A percentile compares a stretch with the other conserved stretches of the same genome.
Conservation (phyloP, 1,284 basidiomycete species). For the Lignosus rhinocerotis region DNA sequence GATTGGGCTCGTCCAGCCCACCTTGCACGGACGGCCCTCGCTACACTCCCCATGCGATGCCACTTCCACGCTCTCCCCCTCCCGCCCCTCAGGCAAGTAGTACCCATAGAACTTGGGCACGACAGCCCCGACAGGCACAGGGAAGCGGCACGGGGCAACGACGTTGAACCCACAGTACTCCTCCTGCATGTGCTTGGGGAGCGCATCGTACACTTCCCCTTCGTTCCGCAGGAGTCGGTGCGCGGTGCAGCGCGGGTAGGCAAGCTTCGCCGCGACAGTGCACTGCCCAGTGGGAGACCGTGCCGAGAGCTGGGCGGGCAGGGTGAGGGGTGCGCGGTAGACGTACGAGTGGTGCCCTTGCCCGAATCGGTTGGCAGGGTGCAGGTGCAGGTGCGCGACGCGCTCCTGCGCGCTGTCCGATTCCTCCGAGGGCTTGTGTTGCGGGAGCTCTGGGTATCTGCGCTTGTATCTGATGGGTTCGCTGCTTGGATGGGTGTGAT, state of each 20-base stretch:
- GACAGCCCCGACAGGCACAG: conserved; percentile 46
- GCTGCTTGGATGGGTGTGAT: neutral
- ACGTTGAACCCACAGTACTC: conserved; percentile 51
- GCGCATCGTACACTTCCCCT: conserved; percentile 43
- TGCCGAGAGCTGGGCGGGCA: conserved; percentile 33
- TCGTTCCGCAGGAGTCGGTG: conserved; percentile 38
- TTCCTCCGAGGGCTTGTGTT: neutral
- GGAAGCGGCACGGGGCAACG: conserved; percentile 40
- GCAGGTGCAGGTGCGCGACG: conserved; percentile 29
- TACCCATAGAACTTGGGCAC: conserved; percentile 59
- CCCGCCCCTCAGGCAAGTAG: conserved; percentile 36
- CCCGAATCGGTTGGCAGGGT: conserved; percentile 33
- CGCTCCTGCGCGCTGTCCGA: conserved; percentile 1
- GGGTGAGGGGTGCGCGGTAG: conserved; percentile 33
- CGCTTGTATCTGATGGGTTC: conserved; percentile 27
- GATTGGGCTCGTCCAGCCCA: conserved; percentile 41
- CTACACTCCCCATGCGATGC: neutral
- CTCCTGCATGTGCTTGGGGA: conserved; percentile 46
- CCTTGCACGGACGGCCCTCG: conserved; percentile 3
- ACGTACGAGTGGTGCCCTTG: conserved; percentile 37
- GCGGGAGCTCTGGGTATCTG: conserved; percentile 20
- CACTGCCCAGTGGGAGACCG: conserved; percentile 28
- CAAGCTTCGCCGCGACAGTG: conserved; percentile 38
- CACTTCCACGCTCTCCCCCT: conserved; percentile 9
- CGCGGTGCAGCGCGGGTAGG: conserved; percentile 21